phyloP scores from a whole-genome alignment of 2,329 filamentous ascomycete species.

The Xylariaceae sp. region DNA sequence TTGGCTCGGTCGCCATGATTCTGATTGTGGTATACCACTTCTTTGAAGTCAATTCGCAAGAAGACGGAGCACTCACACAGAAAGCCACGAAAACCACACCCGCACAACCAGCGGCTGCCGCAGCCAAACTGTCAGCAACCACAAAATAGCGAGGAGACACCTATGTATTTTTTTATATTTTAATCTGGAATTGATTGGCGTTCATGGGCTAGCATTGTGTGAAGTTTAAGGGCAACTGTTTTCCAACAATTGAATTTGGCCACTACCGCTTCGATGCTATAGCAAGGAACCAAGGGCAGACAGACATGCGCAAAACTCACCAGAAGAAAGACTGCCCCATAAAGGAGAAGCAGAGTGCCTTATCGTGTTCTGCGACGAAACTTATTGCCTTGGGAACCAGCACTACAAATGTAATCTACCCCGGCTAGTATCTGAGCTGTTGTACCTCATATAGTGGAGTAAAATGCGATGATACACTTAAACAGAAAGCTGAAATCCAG shows the following conservation, averaged over 20 bases:
- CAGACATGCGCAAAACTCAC: background rate
- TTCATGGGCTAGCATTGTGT: conserved; percentile 7
- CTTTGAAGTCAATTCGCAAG: conserved; percentile 85
- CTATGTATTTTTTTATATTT: background rate
- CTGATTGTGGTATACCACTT: conserved; percentile 96
- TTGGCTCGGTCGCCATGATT: conserved; percentile 87
- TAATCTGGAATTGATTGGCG: conserved; percentile 16
- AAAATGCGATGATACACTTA: no score
- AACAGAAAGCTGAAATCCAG: no score
- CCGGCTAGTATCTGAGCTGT: background rate
- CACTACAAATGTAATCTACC: background rate
- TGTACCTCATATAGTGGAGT: background rate
- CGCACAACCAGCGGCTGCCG: conserved; percentile 32
- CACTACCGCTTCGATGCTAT: background rate
- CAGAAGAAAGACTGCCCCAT: background rate
- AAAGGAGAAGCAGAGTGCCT: background rate
- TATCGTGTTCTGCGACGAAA: background rate
- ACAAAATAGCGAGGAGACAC: no score
- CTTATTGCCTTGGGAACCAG: background rate
- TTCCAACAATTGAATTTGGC: background rate
- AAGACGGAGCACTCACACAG: conserved; percentile 35
- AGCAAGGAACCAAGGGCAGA: background rate
- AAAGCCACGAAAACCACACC: conserved; percentile 39
- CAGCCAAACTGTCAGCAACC: conserved; percentile 31
- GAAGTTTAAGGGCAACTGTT: background rate